These are phyloP conservation scores for Metarhizium album DNA, from an alignment of 2,329 filamentous ascomycete genomes.

Conservation along the genomic window DNA sequence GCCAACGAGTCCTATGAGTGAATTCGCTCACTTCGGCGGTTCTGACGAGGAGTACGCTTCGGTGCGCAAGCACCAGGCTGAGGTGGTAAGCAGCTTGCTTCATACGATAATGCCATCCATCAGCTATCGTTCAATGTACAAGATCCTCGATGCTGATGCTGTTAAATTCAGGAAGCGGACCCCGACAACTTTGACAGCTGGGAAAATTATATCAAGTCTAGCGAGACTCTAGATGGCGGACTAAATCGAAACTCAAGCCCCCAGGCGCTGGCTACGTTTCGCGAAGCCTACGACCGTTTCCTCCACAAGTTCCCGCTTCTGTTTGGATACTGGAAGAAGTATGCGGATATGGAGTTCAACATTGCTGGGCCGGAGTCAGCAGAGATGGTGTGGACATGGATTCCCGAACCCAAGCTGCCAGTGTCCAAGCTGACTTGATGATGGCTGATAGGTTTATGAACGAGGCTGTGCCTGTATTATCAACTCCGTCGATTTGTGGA, in stretches of 20 bases:
- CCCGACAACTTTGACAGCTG: slow-evolving; percentile 89
- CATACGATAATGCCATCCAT: neutral
- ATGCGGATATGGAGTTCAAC: slow-evolving; percentile 93
- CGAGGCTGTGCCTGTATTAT: slow-evolving; percentile 87
- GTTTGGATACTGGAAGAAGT: slow-evolving; percentile 99
- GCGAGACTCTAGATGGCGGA: slow-evolving; percentile 79
- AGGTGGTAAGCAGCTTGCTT: slow-evolving; percentile 50
- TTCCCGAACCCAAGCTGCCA: neutral
- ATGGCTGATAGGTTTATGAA: slow-evolving; percentile 65
- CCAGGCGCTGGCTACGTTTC: slow-evolving; percentile 76
- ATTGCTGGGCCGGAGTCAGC: slow-evolving; percentile 95
- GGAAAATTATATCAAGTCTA: slow-evolving; percentile 81
- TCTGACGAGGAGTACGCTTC: slow-evolving; percentile 74
- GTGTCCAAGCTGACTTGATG: slow-evolving; percentile 1
- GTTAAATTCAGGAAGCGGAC: slow-evolving; percentile 44
- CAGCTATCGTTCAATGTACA: neutral
- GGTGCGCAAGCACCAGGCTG: slow-evolving; percentile 65
- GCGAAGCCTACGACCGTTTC: slow-evolving; percentile 84
- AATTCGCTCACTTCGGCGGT: slow-evolving; percentile 59
- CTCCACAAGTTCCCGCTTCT: slow-evolving; percentile 89
- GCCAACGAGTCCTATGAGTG: slow-evolving; percentile 45
- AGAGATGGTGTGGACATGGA: slow-evolving; percentile 63
- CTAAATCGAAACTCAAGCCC: slow-evolving; percentile 95
- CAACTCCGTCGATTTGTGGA: slow-evolving; percentile 93
- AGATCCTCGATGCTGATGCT: neutral